These are phyloP conservation scores for Cladophialophora bantiana DNA, from an alignment of 2,329 filamentous ascomycete species.

Conservation along the genomic window DNA sequence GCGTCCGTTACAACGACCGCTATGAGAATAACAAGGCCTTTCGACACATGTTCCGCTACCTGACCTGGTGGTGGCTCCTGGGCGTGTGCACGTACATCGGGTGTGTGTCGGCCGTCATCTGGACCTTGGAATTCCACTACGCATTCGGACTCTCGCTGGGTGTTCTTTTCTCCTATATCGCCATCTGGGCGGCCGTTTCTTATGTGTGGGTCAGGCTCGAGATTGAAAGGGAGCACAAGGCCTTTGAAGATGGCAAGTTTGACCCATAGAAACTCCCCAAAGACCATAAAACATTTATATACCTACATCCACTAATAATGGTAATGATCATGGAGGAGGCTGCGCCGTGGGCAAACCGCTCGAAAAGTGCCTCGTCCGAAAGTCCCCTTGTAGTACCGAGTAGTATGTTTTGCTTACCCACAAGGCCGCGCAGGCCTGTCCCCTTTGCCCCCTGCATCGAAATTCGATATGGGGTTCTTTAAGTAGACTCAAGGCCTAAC, in stretches of 20 bases:
- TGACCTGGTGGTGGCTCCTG: slow-evolving; percentile 30
- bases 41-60: slow-evolving; percentile 24
- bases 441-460: no score
- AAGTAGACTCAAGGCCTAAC: neutral
- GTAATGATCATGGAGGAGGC: neutral
- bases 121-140: slow-evolving; percentile 30
- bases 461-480: no score
- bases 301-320: neutral
- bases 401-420: neutral
- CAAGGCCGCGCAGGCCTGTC: neutral
- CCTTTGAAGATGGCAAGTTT: slow-evolving; percentile 19
- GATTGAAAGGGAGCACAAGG: slow-evolving; percentile 31
- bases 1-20: slow-evolving; percentile 30
- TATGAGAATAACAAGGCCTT: slow-evolving; percentile 30
- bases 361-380: neutral
- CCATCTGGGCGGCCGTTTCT: slow-evolving; percentile 24
- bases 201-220: slow-evolving; percentile 36
- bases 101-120: slow-evolving; percentile 31
- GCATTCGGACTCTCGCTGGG: slow-evolving; percentile 30
- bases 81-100: slow-evolving; percentile 30
- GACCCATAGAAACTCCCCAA: neutral
- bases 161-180: slow-evolving; percentile 31
- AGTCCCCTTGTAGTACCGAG: neutral
- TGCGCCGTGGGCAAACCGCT: neutral
- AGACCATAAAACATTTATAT: neutral